Base-by-base conservation (phyloP, 805 yeast species). In the Candida oleophila region DNA sequence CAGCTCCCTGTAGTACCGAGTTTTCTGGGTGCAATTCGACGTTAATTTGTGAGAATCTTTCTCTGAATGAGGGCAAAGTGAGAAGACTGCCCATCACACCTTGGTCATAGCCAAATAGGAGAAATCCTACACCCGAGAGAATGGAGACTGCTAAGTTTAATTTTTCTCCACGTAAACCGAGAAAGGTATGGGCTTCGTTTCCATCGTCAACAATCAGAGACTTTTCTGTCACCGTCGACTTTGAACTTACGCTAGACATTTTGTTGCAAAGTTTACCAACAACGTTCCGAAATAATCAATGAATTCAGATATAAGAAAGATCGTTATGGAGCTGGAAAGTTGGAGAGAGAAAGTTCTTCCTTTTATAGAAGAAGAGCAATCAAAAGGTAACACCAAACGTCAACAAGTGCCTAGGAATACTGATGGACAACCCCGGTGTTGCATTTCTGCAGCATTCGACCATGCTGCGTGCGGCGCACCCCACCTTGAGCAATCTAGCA, bases 91-190 rank as follows among this genome's bases (percentile, higher is more conserved):
- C 76, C 89, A 85, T 85, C 43, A 86, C 77, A 60, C 92, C 92
- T 63, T 86, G 92, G 59, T 86, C 89, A 56, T 84, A 86, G 47
- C 92, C 92, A 56, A 86, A 85, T 44, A 85, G 73, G 7, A 81
- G 74, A 62, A 85, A 84, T 1, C 87, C 89, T 33, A 76, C 63
- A 52, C 55, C 55, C 51, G 69, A 64, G 18, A 55, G 34, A 22
- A 38, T 21, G 1, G 61, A 43, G 30, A 55, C 43, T 4, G 51
- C 49, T 8, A 18, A 44, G 35, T 50, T 42, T 19, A 44, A 38
- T 22, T 40, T 41, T 41, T 63, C 65, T 5, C 45, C 45, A n/a
- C 18, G 14, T 18, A 33, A 15, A 9, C 45, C 45, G 3, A 42
- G 8, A 22, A 34, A 42, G 14, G 30, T 18, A 22, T 42, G 33